A percentile compares a stretch with the other conserved stretches of the same genome.
These are phyloP conservation scores for Eleusine coracana DNA, from an alignment of 176 grass and related monocot genomes.

Conservation along the genomic window DNA sequence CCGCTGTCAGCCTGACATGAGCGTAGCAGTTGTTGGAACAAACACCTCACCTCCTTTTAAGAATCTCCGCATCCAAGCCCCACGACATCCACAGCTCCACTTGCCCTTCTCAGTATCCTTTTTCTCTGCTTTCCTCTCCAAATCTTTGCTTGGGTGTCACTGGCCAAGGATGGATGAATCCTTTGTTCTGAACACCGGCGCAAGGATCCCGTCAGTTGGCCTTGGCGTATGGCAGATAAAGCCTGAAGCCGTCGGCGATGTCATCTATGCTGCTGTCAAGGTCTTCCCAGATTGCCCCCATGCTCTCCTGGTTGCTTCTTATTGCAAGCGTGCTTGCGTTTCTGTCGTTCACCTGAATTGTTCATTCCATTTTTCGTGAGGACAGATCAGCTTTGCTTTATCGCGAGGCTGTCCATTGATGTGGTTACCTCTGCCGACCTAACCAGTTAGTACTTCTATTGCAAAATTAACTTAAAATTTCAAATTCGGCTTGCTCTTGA, in stretches of 20 bases:
- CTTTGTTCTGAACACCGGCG: conserved; percentile 62
- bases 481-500: background rate
- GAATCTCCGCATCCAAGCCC: background rate
- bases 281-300: conserved; percentile 20
- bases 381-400: conserved; percentile 3
- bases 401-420: background rate
- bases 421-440: background rate
- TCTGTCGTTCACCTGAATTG: background rate
- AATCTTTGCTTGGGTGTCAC: background rate
- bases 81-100: background rate
- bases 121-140: conserved; percentile 1
- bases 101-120: background rate
- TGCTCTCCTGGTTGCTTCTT: conserved; percentile 3
- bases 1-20: background rate
- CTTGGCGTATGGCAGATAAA: conserved; percentile 60
- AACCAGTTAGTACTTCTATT: background rate
- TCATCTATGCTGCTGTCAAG: conserved; percentile 62
- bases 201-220: conserved; percentile 57
- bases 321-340: background rate
- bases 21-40: background rate
- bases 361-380: background rate
- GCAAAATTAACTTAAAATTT: background rate
- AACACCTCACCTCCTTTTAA: background rate
- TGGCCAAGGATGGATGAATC: conserved; percentile 23
- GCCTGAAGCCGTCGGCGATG: conserved; percentile 28